A percentile compares a stretch with the other conserved stretches of the same genome.
Evolutionary conservation across 2,329 filamentous ascomycete genomes (phyloP).

Genomic region (Aspergillus hortae): DNA sequence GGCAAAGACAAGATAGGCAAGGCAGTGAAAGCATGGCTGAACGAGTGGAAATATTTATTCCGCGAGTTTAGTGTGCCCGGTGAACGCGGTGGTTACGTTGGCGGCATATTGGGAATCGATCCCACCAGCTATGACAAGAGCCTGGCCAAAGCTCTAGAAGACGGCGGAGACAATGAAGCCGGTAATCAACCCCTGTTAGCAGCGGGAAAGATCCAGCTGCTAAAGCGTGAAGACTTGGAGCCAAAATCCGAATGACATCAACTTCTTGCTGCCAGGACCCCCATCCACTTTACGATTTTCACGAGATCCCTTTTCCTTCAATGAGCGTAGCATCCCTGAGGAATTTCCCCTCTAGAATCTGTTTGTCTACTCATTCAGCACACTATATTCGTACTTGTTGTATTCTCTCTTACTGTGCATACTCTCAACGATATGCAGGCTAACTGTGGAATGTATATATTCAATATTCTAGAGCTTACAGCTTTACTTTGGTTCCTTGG

Average conservation of each 20-base stretch:
- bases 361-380: neutral
- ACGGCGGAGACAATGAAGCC: constrained; percentile 17
- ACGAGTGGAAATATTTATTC: constrained; percentile 94
- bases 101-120: constrained; percentile 63
- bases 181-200: constrained; percentile 27
- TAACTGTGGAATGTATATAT: too few species aligned
- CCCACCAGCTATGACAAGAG: constrained; percentile 55
- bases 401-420: neutral
- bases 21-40: constrained; percentile 83
- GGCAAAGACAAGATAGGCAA: constrained; percentile 98
- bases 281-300: neutral
- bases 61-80: constrained; percentile 94
- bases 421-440: neutral
- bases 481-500: neutral
- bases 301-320: neutral
- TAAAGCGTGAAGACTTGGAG: constrained; percentile 43
- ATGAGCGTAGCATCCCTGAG: neutral
- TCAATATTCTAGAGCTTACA: neutral
- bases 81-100: constrained; percentile 75
- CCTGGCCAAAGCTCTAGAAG: constrained; percentile 25
- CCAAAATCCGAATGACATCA: constrained; percentile 11
- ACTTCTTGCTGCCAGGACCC: neutral
- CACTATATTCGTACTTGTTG: neutral
- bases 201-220: constrained; percentile 44
- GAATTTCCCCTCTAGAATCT: neutral